Evolutionary conservation across 192 early-diverging fungal genomes (phyloP).

Genomic region (Umbelopsis sp.): DNA sequence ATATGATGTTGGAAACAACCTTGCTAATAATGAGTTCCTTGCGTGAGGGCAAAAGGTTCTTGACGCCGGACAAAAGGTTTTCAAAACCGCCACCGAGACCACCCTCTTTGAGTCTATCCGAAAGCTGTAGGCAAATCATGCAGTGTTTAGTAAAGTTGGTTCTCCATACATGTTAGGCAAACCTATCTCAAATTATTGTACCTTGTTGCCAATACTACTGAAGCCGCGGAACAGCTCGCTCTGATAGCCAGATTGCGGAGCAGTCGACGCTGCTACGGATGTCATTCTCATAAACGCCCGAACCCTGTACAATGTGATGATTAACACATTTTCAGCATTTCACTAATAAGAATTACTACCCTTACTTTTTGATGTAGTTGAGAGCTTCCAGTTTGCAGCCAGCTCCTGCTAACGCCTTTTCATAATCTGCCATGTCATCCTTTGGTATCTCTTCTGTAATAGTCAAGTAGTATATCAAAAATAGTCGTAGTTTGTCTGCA

Average conservation of each 20-base stretch:
- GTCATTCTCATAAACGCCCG: constrained; percentile 66
- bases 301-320: constrained; percentile 37
- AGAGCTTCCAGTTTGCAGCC: constrained; percentile 78
- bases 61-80: constrained; percentile 83
- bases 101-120: constrained; percentile 69
- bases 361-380: constrained; percentile 82
- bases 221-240: constrained; percentile 62
- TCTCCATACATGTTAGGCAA: background rate
- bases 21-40: constrained; percentile 88
- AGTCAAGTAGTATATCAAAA: constrained; percentile 86
- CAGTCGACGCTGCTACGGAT: constrained; percentile 45
- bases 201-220: constrained; percentile 72
- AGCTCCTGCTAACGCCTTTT: constrained; percentile 71
- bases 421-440: constrained; percentile 85
- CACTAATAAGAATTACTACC: background rate
- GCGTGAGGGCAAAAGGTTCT: constrained; percentile 89
- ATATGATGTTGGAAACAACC: constrained; percentile 87
- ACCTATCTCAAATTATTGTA: constrained; percentile 14
- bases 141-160: background rate
- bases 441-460: constrained; percentile 68
- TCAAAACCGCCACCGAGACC: constrained; percentile 73
- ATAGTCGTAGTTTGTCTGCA: constrained; percentile 90
- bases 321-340: background rate
- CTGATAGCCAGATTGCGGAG: constrained; percentile 47
- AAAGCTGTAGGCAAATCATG: constrained; percentile 40